A percentile compares a stretch with the other conserved stretches of the same genome.
Conservation (phyloP, 441 rosid genomes). For the Erysimum pusillum region DNA sequence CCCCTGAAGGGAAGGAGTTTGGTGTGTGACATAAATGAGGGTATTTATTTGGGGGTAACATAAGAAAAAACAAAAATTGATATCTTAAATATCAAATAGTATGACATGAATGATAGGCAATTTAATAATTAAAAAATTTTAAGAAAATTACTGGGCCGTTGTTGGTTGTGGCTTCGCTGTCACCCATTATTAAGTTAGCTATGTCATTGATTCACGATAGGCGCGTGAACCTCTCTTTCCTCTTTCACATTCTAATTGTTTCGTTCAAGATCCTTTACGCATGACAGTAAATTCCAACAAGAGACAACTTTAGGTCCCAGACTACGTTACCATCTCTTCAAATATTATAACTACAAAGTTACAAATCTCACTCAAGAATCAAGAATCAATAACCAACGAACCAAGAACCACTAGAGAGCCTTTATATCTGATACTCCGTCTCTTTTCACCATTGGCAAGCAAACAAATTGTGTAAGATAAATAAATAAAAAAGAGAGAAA, state of each 20-base stretch:
- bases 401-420: slow-evolving; percentile 12
- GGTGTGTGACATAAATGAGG: slow-evolving; percentile 45
- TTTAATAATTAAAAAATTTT: background rate
- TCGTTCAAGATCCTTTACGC: background rate
- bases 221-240: slow-evolving; percentile 27
- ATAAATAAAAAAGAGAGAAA: background rate
- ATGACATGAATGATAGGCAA: slow-evolving; percentile 39
- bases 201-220: slow-evolving; percentile 36
- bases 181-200: slow-evolving; percentile 33
- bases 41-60: slow-evolving; percentile 9
- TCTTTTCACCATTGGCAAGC: slow-evolving; percentile 40
- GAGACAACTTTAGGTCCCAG: background rate
- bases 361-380: slow-evolving; percentile 37
- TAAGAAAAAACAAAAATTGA: background rate
- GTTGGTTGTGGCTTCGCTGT: slow-evolving; percentile 46
- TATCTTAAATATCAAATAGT: slow-evolving; percentile 10
- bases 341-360: slow-evolving; percentile 34
- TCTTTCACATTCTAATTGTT: slow-evolving; percentile 31
- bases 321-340: slow-evolving; percentile 28
- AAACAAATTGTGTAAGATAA: slow-evolving; percentile 35
- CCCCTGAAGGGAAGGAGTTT: slow-evolving; percentile 37
- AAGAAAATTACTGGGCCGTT: slow-evolving; percentile 1
- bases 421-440: slow-evolving; percentile 25
- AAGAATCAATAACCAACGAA: background rate
- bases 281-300: background rate